phyloP scores from a whole-genome alignment of 495 filamentous ascomycete species.

The Annulohypoxylon stygium region DNA sequence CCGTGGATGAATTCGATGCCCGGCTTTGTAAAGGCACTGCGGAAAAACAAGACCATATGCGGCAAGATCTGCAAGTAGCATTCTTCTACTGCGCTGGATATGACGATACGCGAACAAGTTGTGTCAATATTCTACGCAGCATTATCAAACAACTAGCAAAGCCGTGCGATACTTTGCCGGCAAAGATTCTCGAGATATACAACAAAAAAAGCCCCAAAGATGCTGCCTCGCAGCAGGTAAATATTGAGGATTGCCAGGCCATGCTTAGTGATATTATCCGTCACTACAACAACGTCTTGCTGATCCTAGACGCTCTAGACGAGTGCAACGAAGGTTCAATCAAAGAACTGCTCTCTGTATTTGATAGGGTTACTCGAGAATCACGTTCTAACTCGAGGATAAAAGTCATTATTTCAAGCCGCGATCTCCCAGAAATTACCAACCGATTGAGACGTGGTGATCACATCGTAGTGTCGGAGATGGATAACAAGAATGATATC shows the following conservation, averaged over 20 bases:
- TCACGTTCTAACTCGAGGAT: not conserved
- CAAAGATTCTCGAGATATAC: not conserved
- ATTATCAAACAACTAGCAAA: not conserved
- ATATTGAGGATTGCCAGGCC: not conserved
- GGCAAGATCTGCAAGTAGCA: not conserved
- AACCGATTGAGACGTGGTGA: not conserved
- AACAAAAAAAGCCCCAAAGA: not conserved
- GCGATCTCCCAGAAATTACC: not conserved
- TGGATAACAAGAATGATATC: not conserved
- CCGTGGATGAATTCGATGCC: not conserved
- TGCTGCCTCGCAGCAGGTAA: not conserved
- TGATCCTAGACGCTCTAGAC: not conserved
- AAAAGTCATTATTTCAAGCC: not conserved
- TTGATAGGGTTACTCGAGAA: not conserved
- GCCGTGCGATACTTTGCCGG: not conserved
- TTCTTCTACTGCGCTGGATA: not conserved
- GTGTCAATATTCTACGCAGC: not conserved
- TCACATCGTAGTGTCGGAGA: not conserved
- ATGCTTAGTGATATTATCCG: not conserved
- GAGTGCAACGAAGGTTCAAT: not conserved
- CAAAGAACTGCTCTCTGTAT: not conserved
- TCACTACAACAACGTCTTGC: not conserved
- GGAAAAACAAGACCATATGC: not conserved
- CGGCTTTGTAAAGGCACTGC: not conserved
- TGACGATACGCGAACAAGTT: not conserved